Base-by-base conservation (phyloP, 495 filamentous ascomycete genomes). In the Trichocladium uniseriatum region DNA sequence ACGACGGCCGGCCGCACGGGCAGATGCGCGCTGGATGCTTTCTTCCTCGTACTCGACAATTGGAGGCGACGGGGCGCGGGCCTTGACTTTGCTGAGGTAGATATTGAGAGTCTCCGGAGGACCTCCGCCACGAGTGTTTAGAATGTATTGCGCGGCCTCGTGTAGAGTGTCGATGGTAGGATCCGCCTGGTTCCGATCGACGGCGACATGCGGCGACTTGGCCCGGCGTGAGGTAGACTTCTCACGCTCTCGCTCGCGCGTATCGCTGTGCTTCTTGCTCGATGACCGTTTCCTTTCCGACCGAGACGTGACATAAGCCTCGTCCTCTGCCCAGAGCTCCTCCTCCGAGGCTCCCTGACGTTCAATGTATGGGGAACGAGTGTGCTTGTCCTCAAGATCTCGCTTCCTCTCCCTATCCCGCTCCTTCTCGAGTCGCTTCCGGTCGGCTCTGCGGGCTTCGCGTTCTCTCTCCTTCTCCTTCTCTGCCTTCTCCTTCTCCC, bases 221-320 rank as follows among this genome's bases (percentile, higher is more conserved):
- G 45, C 22, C 10, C 54, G 55, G 21, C 61, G 61, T n/a, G 60
- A 57, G 38, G 44, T 44, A 11, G 62, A 59, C 45, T 64, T 64
- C 5, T 64, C 60, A 8, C 60, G 53, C 44, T 60, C 55, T n/a
- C 63, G 55, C 14, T 69, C 66, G 22, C 46, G 45, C 18, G 27
- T 38, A 55, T 69, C 54, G 28, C 51, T 43, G 19, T 65, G 58
- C 51, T 70, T 69, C 57, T 64, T 62, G 50, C 58, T 69, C 36
- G 60, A 64, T 10, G 69, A 64, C 52, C 64, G 67, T 55, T 72
- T 72, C 61, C 66, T 71, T 16, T 72, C 68, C 3, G 53, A 38
- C 43, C 65, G 65, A 18, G 62, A 56, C 18, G 57, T 48, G 34
- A 49, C 36, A 3, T 53, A 58, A 18, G 70, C 64, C 20, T 68